Conservation (phyloP, 164 flowering plant genomes). For the Dillenia suffruticosa region DNA sequence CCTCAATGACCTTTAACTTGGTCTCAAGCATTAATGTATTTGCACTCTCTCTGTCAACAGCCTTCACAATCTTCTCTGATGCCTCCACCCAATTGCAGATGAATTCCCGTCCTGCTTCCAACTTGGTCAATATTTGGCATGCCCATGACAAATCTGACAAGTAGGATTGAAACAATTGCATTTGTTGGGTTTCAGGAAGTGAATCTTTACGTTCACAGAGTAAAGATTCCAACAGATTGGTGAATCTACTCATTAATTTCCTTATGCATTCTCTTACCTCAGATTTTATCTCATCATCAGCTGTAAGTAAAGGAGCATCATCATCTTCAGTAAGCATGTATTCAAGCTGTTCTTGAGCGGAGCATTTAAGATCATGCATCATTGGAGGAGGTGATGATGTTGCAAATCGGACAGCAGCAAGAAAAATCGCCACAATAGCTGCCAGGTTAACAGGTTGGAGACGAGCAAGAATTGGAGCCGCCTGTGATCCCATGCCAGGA, state of each 20-base stretch:
- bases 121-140: slow-evolving; percentile 56
- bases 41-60: slow-evolving; percentile 25
- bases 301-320: slow-evolving; percentile 66
- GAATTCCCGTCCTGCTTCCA: slow-evolving; percentile 73
- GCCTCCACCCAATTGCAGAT: slow-evolving; percentile 59
- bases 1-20: slow-evolving; percentile 56
- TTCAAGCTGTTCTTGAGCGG: slow-evolving; percentile 92
- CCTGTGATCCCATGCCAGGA: slow-evolving; percentile 65
- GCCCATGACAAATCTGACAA: slow-evolving; percentile 79
- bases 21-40: slow-evolving; percentile 26
- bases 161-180: slow-evolving; percentile 29
- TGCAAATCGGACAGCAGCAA: slow-evolving; percentile 72
- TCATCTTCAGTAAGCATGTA: slow-evolving; percentile 97
- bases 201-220: slow-evolving; percentile 23
- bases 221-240: slow-evolving; percentile 31
- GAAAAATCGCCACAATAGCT: slow-evolving; percentile 46
- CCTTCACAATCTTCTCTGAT: slow-evolving; percentile 51
- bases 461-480: slow-evolving; percentile 76
- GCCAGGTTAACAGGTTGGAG: slow-evolving; percentile 68
- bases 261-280: slow-evolving; percentile 46
- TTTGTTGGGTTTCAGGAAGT: slow-evolving; percentile 14
- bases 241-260: slow-evolving; percentile 43
- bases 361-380: slow-evolving; percentile 54
- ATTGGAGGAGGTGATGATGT: slow-evolving; percentile 66
- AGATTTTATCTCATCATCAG: slow-evolving; percentile 53